These are phyloP conservation scores for Begonia loranthoides DNA, from an alignment of 306 rosid genomes.

Conservation along the genomic window DNA sequence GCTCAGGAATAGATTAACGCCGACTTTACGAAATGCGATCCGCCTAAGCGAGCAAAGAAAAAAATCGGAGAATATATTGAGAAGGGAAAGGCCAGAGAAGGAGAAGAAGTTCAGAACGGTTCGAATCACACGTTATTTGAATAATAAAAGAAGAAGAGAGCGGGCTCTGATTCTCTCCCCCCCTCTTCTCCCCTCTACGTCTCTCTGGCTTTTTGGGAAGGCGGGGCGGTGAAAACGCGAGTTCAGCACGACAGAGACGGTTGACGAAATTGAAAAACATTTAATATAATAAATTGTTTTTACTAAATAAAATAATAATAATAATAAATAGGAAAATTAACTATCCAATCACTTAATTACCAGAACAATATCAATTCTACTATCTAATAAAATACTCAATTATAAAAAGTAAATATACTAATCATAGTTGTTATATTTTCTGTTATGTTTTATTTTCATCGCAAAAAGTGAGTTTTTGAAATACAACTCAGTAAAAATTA, in stretches of 20 bases:
- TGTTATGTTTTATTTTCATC: too few species aligned
- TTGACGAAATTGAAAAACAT: not conserved
- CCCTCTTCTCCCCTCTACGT: not conserved
- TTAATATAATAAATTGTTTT: not conserved
- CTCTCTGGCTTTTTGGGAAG: not conserved
- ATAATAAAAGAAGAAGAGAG: not conserved
- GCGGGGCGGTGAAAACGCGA: not conserved
- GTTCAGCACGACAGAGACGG: not conserved
- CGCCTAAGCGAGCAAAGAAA: not conserved
- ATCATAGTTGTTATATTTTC: too few species aligned
- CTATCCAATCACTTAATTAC: not conserved
- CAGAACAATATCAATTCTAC: too few species aligned
- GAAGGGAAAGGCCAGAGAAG: not conserved
- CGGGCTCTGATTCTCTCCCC: not conserved
- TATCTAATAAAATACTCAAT: too few species aligned
- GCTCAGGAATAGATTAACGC: not conserved
- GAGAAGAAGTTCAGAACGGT: not conserved
- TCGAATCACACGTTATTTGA: not conserved
- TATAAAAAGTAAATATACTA: too few species aligned
- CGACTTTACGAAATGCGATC: not conserved
- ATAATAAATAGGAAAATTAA: not conserved
- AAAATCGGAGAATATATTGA: not conserved
- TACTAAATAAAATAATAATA: too few species aligned
- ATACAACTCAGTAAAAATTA: too few species aligned
- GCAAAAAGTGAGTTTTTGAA: too few species aligned